Percentiles rank a stretch among this genome's conserved stretches.
These are phyloP conservation scores for Hypoxylon sp. DNA, from an alignment of 2,329 filamentous ascomycete species.

Conservation along the genomic window DNA sequence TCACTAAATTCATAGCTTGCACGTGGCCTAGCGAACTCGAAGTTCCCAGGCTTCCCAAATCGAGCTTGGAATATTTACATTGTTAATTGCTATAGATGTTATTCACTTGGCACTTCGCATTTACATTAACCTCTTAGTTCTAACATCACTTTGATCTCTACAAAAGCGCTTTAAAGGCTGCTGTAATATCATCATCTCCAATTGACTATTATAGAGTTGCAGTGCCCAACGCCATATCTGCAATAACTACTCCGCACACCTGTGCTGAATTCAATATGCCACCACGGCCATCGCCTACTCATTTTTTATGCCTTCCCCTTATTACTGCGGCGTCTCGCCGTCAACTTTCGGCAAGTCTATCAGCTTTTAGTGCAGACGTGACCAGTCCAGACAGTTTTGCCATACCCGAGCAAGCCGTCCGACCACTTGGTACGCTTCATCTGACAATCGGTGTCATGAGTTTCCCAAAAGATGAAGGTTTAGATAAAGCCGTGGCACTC, in stretches of 20 bases:
- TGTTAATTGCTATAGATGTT: too few relatives aligned
- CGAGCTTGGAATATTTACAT: too few relatives aligned
- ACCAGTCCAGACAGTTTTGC: constrained; percentile 54
- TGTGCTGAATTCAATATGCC: constrained; percentile 52
- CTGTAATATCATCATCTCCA: too few relatives aligned
- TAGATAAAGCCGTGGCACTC: constrained; percentile 54
- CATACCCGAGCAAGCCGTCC: constrained; percentile 72
- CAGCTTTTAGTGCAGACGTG: constrained; percentile 68
- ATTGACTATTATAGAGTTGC: too few relatives aligned
- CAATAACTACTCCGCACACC: too few relatives aligned
- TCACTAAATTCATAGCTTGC: constrained; percentile 16
- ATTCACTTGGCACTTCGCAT: not conserved
- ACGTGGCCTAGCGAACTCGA: constrained; percentile 10
- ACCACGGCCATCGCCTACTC: constrained; percentile 62
- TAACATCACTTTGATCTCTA: too few relatives aligned
- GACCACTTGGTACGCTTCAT: constrained; percentile 83
- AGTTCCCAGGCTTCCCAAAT: not conserved
- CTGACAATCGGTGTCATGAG: constrained; percentile 89
- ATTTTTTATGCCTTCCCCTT: constrained; percentile 81
- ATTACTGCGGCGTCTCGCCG: constrained; percentile 66
- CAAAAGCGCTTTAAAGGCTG: too few relatives aligned
- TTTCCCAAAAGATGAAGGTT: constrained; percentile 60
- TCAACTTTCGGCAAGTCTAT: constrained; percentile 71
- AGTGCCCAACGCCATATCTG: too few relatives aligned
- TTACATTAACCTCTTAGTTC: too few relatives aligned